Evolutionary conservation across 1,284 basidiomycete species (phyloP), one percentile per base, ranked within the genome.

Genomic region (Gymnopus androsaceus): DNA sequence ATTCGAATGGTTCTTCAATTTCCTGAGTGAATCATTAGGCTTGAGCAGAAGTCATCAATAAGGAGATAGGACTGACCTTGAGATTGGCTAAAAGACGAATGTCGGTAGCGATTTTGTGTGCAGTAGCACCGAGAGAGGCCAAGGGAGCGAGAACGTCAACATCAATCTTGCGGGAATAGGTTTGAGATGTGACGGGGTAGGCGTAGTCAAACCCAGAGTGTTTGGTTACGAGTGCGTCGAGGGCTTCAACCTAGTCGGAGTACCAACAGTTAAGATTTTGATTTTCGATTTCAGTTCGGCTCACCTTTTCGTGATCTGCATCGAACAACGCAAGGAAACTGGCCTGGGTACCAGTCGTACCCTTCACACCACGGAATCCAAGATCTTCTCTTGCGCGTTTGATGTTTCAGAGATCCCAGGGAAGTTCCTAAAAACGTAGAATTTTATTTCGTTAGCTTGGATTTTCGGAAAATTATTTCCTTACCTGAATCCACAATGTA

Each of bases 1-100:
- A 93, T 74, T 99, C 97, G 71, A 99, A 99, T 0, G 97, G 97
- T 70, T 99, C 97, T 75, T 99, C 97, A 46, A 99, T 80, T 84
- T 99, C 97, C 87, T 90, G n/a, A n/a, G n/a, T n/a, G n/a, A n/a
- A n/a, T n/a, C n/a, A n/a, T n/a, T n/a, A n/a, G n/a, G n/a, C n/a
- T n/a, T n/a, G n/a, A n/a, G n/a, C n/a, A n/a, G n/a, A n/a, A n/a
- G n/a, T n/a, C n/a, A n/a, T n/a, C n/a, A n/a, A n/a, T n/a, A n/a
- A n/a, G n/a, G n/a, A n/a, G n/a, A n/a, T n/a, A n/a, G n/a, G 38
- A 60, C 52, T 4, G 21, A 85, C 86, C 81, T 99, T 98, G 59
- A 99, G 76, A 74, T 94, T 95, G 11, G 95, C 95, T 48, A 98
- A 78, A 34, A 98, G 76, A 33, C 95, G 84, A 65, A 98, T 88